These are phyloP conservation scores for Diaporthe vexans DNA, from an alignment of 2,329 filamentous ascomycete genomes.

Conservation along the genomic window DNA sequence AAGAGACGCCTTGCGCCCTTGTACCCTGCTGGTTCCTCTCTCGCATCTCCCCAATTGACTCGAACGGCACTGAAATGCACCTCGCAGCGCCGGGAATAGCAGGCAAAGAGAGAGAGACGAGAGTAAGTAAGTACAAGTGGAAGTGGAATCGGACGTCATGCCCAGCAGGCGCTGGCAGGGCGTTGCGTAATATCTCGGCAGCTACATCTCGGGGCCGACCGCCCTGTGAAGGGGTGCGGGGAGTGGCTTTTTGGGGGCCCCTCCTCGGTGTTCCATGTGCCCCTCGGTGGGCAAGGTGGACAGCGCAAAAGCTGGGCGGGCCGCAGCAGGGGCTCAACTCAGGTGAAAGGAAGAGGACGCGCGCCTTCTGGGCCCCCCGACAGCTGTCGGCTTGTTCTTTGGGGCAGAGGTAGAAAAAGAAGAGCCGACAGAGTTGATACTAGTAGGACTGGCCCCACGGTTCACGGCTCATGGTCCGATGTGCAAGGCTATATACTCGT, in stretches of 20 bases:
- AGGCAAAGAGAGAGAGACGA: not conserved
- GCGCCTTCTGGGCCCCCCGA: not conserved
- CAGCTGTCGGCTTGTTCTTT: not conserved
- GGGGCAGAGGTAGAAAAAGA: conserved; percentile 7
- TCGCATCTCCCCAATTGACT: conserved; percentile 6
- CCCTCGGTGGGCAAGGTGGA: conserved; percentile 12
- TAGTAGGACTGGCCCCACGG: conserved; percentile 9
- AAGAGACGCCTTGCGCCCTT: not conserved
- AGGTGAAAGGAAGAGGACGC: not conserved
- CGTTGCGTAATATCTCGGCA: conserved; percentile 31
- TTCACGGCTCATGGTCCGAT: conserved; percentile 6
- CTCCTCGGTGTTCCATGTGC: not conserved
- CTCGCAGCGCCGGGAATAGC: not conserved
- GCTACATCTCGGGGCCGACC: conserved; percentile 31
- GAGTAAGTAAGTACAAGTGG: not conserved
- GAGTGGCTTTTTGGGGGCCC: not conserved
- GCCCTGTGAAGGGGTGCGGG: conserved; percentile 7
- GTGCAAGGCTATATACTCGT: conserved; percentile 8
- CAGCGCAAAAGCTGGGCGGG: not conserved
- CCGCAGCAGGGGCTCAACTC: not conserved
- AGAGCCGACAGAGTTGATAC: conserved; percentile 33
- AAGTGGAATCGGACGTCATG: conserved; percentile 27
- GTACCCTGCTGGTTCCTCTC: not conserved
- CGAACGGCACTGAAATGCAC: not conserved
- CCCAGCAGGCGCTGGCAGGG: conserved; percentile 20